These are phyloP conservation scores for Trichoderma brevicompactum DNA, from an alignment of 2,329 filamentous ascomycete genomes.

Conservation along the genomic window DNA sequence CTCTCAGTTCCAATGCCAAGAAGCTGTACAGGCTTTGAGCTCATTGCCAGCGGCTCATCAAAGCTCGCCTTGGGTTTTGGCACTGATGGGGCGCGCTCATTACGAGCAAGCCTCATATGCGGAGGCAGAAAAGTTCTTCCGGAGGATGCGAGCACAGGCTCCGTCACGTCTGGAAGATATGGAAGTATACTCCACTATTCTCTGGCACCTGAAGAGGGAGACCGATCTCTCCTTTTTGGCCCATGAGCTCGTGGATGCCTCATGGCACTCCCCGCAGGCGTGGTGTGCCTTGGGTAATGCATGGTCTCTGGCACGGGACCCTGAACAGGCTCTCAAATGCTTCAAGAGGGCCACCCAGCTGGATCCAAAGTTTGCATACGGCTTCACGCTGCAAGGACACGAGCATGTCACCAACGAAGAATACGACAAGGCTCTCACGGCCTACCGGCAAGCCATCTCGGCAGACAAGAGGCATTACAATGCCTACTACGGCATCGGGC, in stretches of 20 bases:
- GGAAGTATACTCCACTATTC: conserved; percentile 97
- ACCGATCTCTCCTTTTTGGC: conserved; percentile 90
- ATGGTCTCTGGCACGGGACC: conserved; percentile 88
- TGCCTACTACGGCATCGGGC: conserved; percentile 90
- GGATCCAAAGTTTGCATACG: conserved; percentile 89
- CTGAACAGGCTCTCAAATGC: conserved; percentile 91
- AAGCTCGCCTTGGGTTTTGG: conserved; percentile 91
- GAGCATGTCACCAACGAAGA: conserved; percentile 96
- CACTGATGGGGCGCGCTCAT: conserved; percentile 86
- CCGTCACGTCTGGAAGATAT: conserved; percentile 89
- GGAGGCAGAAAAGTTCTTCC: conserved; percentile 86
- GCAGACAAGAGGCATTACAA: conserved; percentile 93
- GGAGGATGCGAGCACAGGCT: conserved; percentile 75
- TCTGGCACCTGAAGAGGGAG: conserved; percentile 97
- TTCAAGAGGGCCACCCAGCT: conserved; percentile 94
- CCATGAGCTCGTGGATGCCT: conserved; percentile 84
- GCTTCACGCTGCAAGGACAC: conserved; percentile 93
- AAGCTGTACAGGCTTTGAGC: conserved; percentile 75
- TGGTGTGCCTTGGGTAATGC: conserved; percentile 97
- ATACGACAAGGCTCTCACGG: conserved; percentile 88
- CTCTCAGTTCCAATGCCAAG: conserved; percentile 76
- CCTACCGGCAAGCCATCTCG: conserved; percentile 83
- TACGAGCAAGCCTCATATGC: conserved; percentile 88
- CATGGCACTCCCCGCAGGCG: conserved; percentile 88
- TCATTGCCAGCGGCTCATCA: conserved; percentile 74